These are phyloP conservation scores for Echeveria elegans DNA, from an alignment of 164 flowering plant genomes.

Conservation along the genomic window DNA sequence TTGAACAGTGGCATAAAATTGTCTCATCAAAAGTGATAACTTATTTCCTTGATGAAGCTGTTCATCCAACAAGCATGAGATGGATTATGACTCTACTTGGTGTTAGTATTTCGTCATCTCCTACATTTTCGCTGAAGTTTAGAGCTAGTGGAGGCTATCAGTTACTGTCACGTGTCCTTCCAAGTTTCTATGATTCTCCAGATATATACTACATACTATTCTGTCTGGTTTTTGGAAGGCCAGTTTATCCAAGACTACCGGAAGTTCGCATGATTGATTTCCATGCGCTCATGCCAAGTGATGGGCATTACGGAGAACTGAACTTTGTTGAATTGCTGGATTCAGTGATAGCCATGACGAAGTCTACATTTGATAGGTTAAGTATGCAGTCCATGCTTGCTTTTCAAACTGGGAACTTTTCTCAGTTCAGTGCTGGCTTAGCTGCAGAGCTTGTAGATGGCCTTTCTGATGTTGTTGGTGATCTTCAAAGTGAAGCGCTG, in stretches of 20 bases:
- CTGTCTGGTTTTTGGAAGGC: constrained; percentile 92
- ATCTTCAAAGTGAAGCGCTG: constrained; percentile 96
- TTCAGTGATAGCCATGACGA: constrained; percentile 86
- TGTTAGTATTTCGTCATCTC: constrained; percentile 85
- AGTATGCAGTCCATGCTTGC: constrained; percentile 78
- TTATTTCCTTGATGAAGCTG: constrained; percentile 95
- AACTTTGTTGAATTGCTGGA: constrained; percentile 90
- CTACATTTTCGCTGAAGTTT: constrained; percentile 86
- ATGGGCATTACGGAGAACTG: constrained; percentile 62
- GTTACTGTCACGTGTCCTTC: constrained; percentile 71
- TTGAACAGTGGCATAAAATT: constrained; percentile 97
- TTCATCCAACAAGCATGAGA: constrained; percentile 98
- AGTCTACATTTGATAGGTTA: constrained; percentile 86
- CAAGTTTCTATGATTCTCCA: constrained; percentile 94
- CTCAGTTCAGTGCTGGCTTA: constrained; percentile 66
- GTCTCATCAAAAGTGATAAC: constrained; percentile 92
- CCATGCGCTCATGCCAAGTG: constrained; percentile 91
- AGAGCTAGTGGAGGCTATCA: constrained; percentile 92
- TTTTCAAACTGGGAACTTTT: constrained; percentile 78
- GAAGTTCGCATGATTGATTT: constrained; percentile 99
- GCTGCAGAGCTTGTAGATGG: constrained; percentile 88
- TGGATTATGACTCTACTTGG: constrained; percentile 99
- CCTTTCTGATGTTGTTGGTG: constrained; percentile 72
- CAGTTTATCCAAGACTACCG: constrained; percentile 95
- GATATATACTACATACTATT: constrained; percentile 90